phyloP scores from a whole-genome alignment of 305 asterid species.

The Plantago coronopus region DNA sequence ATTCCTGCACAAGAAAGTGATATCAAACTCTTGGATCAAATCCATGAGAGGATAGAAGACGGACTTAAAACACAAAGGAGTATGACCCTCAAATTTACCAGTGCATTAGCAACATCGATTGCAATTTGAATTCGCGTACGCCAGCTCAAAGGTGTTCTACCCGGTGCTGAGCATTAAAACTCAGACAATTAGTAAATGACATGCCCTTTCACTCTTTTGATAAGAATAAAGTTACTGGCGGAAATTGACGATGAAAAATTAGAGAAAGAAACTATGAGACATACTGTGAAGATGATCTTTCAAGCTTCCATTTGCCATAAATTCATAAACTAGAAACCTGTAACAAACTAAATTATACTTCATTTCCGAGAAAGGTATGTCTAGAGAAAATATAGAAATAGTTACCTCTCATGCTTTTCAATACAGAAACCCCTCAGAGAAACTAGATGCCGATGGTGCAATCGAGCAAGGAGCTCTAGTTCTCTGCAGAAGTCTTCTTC shows the following conservation, averaged over 20 bases:
- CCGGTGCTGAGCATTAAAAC: slow-evolving; percentile 51
- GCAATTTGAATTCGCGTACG: slow-evolving; percentile 76
- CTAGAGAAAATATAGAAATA: background rate
- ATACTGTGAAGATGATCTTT: slow-evolving; percentile 88
- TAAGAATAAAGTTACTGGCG: no score
- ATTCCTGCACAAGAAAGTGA: slow-evolving; percentile 58
- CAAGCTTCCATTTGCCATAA: slow-evolving; percentile 92
- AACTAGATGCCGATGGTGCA: slow-evolving; percentile 97
- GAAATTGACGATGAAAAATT: slow-evolving; percentile 16
- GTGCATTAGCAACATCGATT: slow-evolving; percentile 88
- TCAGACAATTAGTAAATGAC: slow-evolving; percentile 17
- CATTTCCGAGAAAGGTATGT: slow-evolving; percentile 4
- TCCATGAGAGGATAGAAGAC: background rate
- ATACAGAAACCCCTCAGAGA: slow-evolving; percentile 82
- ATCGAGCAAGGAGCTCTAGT: slow-evolving; percentile 89
- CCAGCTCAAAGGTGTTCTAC: slow-evolving; percentile 79
- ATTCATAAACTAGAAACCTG: slow-evolving; percentile 90
- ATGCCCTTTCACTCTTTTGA: background rate
- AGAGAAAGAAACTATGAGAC: slow-evolving; percentile 17
- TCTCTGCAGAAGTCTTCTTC: slow-evolving; percentile 92
- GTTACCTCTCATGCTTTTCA: slow-evolving; percentile 68
- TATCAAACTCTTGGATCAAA: slow-evolving; percentile 11
- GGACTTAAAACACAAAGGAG: slow-evolving; percentile 2
- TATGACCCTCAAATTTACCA: slow-evolving; percentile 44
- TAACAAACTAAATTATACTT: slow-evolving; percentile 14